Conservation (phyloP, 2,329 filamentous ascomycete species). For the Cercospora nicotianae region DNA sequence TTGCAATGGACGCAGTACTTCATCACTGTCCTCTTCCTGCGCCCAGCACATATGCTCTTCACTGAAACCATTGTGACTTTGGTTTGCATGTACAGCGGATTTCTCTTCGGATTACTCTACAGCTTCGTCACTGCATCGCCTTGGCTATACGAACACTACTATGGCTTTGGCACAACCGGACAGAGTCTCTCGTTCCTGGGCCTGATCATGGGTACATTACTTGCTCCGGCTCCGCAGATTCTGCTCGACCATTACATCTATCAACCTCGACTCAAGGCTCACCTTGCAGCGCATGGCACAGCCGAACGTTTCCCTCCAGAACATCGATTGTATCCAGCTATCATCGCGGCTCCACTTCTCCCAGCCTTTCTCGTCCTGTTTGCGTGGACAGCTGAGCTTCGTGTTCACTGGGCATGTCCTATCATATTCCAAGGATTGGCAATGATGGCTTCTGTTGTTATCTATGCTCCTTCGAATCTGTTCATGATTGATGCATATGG, state of each 20-base stretch:
- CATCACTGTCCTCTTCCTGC: constrained; percentile 29
- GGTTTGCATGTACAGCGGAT: constrained; percentile 45
- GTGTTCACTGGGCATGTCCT: constrained; percentile 44
- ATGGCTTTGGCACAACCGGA: constrained; percentile 31
- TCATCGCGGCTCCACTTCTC: constrained; percentile 36
- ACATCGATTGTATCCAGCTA: constrained; percentile 39
- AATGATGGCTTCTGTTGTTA: constrained; percentile 29
- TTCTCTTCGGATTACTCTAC: constrained; percentile 45
- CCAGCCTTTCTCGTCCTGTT: constrained; percentile 41
- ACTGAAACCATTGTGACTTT: constrained; percentile 46
- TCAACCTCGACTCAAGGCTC: constrained; percentile 29
- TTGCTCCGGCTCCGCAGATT: constrained; percentile 32
- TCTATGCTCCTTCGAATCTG: constrained; percentile 41
- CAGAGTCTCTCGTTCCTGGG: constrained; percentile 41
- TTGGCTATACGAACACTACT: constrained; percentile 37
- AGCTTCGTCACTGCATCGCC: constrained; percentile 45
- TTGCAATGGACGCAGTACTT: constrained; percentile 26
- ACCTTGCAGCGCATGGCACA: background rate
- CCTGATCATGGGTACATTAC: constrained; percentile 28
- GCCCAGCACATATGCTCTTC: constrained; percentile 41
- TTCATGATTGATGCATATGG: constrained; percentile 48
- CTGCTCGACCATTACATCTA: constrained; percentile 32
- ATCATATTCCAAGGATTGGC: constrained; percentile 35
- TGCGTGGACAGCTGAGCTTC: constrained; percentile 36
- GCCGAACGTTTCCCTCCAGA: constrained; percentile 33